Evolutionary conservation across 257 asterid genomes (phyloP).

Genomic region (Solanum sparsipilum): DNA sequence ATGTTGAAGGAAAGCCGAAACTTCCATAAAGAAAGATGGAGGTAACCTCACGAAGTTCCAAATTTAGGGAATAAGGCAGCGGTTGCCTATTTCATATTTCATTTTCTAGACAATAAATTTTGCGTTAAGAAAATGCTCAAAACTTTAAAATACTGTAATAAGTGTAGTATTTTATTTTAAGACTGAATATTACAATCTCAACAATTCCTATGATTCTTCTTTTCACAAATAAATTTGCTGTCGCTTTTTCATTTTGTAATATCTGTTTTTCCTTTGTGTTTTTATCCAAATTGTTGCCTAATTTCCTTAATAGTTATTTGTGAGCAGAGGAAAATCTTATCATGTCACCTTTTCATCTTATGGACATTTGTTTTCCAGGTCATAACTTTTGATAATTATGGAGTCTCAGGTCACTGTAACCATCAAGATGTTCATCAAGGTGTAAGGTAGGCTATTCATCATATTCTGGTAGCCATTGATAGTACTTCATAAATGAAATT

Average conservation of each 20-base stretch:
- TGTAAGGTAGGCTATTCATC: conserved; percentile 43
- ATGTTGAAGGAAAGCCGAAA: not conserved
- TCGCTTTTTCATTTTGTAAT: no score
- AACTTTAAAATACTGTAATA: not conserved
- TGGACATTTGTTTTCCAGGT: conserved; percentile 30
- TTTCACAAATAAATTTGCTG: not conserved
- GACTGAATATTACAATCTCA: not conserved
- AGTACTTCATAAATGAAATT: not conserved
- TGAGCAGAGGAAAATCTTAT: not conserved
- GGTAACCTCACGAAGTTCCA: not conserved
- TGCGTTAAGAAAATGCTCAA: not conserved
- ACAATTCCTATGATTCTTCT: not conserved
- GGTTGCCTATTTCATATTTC: not conserved
- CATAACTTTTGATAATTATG: conserved; percentile 68
- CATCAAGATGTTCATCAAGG: conserved; percentile 58
- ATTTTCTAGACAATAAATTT: not conserved
- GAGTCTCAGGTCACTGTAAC: conserved; percentile 92
- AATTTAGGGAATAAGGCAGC: not conserved
- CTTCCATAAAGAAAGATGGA: not conserved
- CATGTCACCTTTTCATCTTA: not conserved
- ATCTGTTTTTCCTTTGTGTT: not conserved
- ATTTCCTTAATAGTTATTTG: not conserved
- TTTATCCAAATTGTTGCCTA: not conserved
- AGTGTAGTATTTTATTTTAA: not conserved
- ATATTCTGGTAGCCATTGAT: not conserved